Conservation (phyloP, 768 basidiomycete species). For the Floccularia luteovirens region DNA sequence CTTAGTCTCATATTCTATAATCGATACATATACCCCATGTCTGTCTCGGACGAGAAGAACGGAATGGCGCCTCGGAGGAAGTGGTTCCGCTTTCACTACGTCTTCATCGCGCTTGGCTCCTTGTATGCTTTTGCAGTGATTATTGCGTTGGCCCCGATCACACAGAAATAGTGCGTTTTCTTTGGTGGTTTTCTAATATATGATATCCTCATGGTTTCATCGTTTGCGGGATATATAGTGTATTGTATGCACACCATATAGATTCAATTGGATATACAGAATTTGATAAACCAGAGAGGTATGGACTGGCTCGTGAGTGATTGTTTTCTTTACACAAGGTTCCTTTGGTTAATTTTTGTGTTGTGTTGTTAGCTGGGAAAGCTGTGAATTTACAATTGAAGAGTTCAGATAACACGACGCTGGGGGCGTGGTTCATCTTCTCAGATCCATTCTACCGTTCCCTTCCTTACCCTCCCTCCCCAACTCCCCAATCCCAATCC, state of each 20-base stretch:
- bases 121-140: conserved; percentile 17
- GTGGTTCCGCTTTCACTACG: not conserved
- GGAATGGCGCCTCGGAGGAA: not conserved
- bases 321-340: not conserved
- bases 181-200: too few species aligned
- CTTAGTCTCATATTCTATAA: too few species aligned
- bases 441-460: conserved; percentile 41
- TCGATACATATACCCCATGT: too few species aligned
- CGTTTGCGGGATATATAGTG: conserved; percentile 11
- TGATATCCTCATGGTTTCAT: conserved; percentile 3
- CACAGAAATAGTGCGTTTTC: conserved; percentile 27
- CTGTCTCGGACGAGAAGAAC: not conserved
- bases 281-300: conserved; percentile 30
- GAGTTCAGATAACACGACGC: conserved; percentile 53
- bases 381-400: conserved; percentile 48
- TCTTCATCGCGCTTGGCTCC: conserved; percentile 5
- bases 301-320: conserved; percentile 32
- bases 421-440: conserved; percentile 66
- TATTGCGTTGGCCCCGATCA: conserved; percentile 27
- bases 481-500: conserved; percentile 19
- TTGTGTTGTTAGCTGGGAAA: conserved; percentile 49
- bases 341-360: not conserved
- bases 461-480: conserved; percentile 23
- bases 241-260: conserved; percentile 30
- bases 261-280: conserved; percentile 24